Conservation (phyloP, 1,284 basidiomycete species). For the Ganoderma meredithae region DNA sequence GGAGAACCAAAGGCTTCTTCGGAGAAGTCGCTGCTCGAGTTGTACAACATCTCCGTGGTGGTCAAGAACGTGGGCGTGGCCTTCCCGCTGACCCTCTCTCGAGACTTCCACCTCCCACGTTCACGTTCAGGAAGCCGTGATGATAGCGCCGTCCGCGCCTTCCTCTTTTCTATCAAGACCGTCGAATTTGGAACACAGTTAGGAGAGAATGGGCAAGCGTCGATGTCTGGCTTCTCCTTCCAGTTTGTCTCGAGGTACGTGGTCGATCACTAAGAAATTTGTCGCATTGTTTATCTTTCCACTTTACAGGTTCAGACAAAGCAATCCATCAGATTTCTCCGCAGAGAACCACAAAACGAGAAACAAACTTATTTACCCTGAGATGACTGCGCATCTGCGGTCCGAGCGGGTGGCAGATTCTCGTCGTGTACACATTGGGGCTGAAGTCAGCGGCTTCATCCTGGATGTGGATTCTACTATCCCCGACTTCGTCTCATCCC, state of each 20-base stretch:
- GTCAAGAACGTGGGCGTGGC: conserved; percentile 83
- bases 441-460: conserved; percentile 86
- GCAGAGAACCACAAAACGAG: conserved; percentile 73
- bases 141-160: conserved; percentile 69
- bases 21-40: conserved; percentile 67
- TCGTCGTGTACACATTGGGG: conserved; percentile 71
- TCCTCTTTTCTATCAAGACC: conserved; percentile 82
- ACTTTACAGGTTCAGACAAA: conserved; percentile 75
- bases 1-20: conserved; percentile 47
- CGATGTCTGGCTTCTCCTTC: conserved; percentile 77
- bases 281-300: conserved; percentile 3
- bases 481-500: conserved; percentile 79
- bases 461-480: conserved; percentile 87
- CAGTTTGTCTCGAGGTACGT: conserved; percentile 83
- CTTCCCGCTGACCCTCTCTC: conserved; percentile 75
- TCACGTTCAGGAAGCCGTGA: conserved; percentile 46
- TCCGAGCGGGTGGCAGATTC: conserved; percentile 58
- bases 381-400: conserved; percentile 80
- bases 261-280: conserved; percentile 1
- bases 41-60: conserved; percentile 69
- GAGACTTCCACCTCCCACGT: conserved; percentile 55
- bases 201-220: conserved; percentile 82
- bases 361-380: conserved; percentile 83
- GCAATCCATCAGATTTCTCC: conserved; percentile 71
- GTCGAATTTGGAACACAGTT: conserved; percentile 77